A percentile compares a stretch with the other conserved stretches of the same genome.
Evolutionary conservation across 768 basidiomycete genomes (phyloP).

Genomic region (Mycena epipterygia): DNA sequence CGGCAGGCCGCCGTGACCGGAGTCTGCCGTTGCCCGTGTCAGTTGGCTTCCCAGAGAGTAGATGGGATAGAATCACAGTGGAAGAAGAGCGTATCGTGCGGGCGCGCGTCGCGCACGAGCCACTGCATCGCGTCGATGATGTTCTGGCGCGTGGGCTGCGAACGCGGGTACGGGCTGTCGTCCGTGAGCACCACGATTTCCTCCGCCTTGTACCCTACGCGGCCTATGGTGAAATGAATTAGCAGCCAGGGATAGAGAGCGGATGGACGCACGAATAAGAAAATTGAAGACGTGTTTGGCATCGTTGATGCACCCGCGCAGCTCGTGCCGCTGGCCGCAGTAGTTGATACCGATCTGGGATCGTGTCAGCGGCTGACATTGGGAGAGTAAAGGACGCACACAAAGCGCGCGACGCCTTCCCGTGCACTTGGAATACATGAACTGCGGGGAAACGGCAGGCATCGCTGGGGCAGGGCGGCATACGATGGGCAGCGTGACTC

Average conservation of each 20-base stretch:
- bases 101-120: conserved; percentile 76
- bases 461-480: conserved; percentile 9
- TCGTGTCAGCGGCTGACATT: neutral
- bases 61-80: conserved; percentile 64
- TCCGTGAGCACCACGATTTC: conserved; percentile 83
- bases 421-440: conserved; percentile 40
- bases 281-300: conserved; percentile 78
- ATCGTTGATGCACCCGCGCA: conserved; percentile 88
- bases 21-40: conserved; percentile 62
- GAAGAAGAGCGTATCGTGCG: conserved; percentile 83
- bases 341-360: conserved; percentile 88
- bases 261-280: conserved; percentile 63
- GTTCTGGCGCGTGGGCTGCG: conserved; percentile 61
- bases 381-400: neutral
- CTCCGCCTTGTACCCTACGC: conserved; percentile 66
- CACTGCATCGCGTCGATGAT: conserved; percentile 65
- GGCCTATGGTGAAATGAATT: conserved; percentile 40
- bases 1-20: conserved; percentile 96
- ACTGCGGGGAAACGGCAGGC: conserved; percentile 24
- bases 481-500: neutral
- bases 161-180: conserved; percentile 58
- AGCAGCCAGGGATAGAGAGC: neutral
- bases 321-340: conserved; percentile 68
- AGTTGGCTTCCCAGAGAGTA: conserved; percentile 13
- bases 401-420: conserved; percentile 40